Evolutionary conservation across 2,329 filamentous ascomycete species (phyloP).

Genomic region (Tolypocladium tundrense): DNA sequence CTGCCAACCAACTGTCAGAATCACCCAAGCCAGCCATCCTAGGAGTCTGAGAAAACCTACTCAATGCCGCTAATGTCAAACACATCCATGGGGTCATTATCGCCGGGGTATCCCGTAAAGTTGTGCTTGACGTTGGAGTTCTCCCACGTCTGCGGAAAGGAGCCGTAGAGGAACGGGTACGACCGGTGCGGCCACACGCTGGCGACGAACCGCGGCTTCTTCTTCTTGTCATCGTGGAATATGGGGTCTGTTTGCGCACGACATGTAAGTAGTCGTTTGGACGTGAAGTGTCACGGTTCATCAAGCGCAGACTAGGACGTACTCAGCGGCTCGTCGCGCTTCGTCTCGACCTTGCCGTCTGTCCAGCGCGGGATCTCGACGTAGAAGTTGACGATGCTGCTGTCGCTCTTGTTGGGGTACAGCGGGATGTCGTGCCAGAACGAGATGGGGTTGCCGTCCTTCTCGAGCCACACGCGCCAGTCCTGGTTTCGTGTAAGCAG

Average conservation of each 20-base stretch:
- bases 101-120: conserved; percentile 25
- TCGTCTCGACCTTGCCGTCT: conserved; percentile 28
- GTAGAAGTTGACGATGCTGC: conserved; percentile 25
- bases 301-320: too few species aligned
- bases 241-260: conserved; percentile 16
- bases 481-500: conserved; percentile 13
- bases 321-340: conserved; percentile 28
- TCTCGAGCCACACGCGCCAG: conserved; percentile 30
- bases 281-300: too few species aligned
- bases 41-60: conserved; percentile 1
- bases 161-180: conserved; percentile 32
- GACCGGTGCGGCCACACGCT: conserved; percentile 32
- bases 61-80: conserved; percentile 26
- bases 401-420: conserved; percentile 23
- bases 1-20: background rate
- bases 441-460: conserved; percentile 27
- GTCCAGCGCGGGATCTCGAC: conserved; percentile 32
- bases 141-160: conserved; percentile 34
- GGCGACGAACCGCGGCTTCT: conserved; percentile 26
- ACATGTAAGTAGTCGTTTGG: too few species aligned
- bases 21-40: too few species aligned
- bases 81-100: conserved; percentile 32
- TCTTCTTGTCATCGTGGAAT: conserved; percentile 28
- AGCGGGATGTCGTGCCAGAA: conserved; percentile 32
- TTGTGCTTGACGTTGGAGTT: conserved; percentile 28